Base-by-base conservation (phyloP, 1,284 basidiomycete species). In the Inonotus hispidus region DNA sequence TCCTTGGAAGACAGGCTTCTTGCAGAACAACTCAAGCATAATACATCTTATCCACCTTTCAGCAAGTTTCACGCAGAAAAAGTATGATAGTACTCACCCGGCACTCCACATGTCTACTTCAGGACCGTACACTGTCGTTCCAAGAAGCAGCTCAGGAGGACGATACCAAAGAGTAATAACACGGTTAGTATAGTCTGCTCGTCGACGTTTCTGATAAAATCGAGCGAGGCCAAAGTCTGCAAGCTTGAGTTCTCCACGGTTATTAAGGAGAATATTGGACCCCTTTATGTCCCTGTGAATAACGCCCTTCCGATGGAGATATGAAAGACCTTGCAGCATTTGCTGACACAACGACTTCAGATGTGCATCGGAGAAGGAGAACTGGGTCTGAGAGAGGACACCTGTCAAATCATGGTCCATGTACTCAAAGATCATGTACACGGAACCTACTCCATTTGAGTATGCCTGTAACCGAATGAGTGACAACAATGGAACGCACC, bases 61-160 rank as follows among this genome's bases (percentile, higher is more conserved):
- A 27, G 11, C 41, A 45, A 43, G 41, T 43, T 25, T 64, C 45
- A 23, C 23, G 58, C 35, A 58, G 60, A 46, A 59, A 56, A 56
- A 35, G 21, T 50, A 21, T 7, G 41, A 14, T 43, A 43, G 7
- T 19, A 77, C 83, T 68, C 74, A 95, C 93, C 97, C 97, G 11
- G 96, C 97, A 71, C 95, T 97, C 97, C 97, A 99, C 87, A 97
- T 97, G 71, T 99, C 97, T n/a, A 99, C 96, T 70, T 98, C 97
- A 1, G 93, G 88, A 1, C 95, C 96, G 74, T 99, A 99, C 21
- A 94, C 86, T 1, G 97, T 99, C 53, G 95, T 94, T 16, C 97
- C 98, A 66, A 99, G 88, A 43, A 99, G 76, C 53, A 99, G 79
- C 73, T 99, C 98, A 2, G 96, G 97, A 3, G 94, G 93, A 50